Evolutionary conservation across 75 land plant genomes (phyloP).

Genomic region (Pseudotsuga menziesii): DNA sequence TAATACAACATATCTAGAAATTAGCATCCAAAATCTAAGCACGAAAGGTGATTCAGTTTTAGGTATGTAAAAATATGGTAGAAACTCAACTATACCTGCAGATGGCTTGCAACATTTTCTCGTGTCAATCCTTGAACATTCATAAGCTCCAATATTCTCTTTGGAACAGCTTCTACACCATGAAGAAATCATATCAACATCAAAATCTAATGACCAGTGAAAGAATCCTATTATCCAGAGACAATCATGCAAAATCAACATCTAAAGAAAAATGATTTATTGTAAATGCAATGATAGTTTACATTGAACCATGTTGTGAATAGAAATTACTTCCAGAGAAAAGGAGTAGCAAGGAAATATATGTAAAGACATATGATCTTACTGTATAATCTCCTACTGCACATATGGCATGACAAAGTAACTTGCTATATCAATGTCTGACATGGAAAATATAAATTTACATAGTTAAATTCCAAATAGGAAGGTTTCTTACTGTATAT

Average conservation of each 20-base stretch:
- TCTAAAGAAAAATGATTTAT: not conserved
- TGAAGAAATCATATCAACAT: conserved; percentile 1
- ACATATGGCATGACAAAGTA: not conserved
- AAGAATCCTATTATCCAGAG: not conserved
- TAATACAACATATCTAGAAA: not conserved
- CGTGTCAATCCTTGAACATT: conserved; percentile 78
- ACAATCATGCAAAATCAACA: not conserved
- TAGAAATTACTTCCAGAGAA: not conserved
- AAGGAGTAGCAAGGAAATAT: not conserved
- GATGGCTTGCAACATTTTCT: conserved; percentile 96
- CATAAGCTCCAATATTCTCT: conserved; percentile 88
- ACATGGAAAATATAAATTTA: not conserved
- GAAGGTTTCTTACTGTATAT: conserved; percentile 69
- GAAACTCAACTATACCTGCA: conserved; percentile 57
- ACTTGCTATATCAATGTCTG: not conserved
- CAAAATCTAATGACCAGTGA: not conserved
- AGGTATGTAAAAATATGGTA: not conserved
- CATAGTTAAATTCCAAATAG: not conserved
- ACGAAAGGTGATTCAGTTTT: not conserved
- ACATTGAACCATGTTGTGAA: not conserved
- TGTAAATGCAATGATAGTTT: not conserved
- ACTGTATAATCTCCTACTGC: not conserved
- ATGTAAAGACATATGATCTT: not conserved
- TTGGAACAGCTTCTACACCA: conserved; percentile 88
- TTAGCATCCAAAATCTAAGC: not conserved